Base-by-base conservation (phyloP, 257 asterid genomes). In the Nemophila menziesii region DNA sequence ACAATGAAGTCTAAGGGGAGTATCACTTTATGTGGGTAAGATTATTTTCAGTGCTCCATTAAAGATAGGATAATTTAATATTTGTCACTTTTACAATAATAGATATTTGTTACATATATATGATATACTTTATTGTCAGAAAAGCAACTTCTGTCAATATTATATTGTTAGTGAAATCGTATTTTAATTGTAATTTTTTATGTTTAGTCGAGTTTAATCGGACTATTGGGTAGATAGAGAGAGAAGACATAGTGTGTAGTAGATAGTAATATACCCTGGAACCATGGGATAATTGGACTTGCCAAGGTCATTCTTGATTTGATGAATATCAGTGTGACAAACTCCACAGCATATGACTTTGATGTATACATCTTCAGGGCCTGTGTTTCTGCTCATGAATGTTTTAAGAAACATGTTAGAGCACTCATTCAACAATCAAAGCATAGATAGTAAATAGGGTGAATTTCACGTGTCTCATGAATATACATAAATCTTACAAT, bases 241-340 rank as follows among this genome's bases (percentile, higher is more conserved):
- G 13, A 36, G 29, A 44, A 42, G 13, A 36, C 21, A 44, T n/a
- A 13, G 36, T 29, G 36, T 2, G 9, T n/a, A n/a, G n/a, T n/a
- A n/a, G n/a, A n/a, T n/a, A n/a, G n/a, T n/a, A 23, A 56, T 11
- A 39, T 87, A 87, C 97, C 97, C 97, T 1, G 97, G 97, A 61
- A 87, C 97, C 93, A 87, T 78, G 52, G 95, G 95, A 60, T 80
- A 87, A 39, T 73, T 80, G 66, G 95, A 87, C 90, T 73, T 80
- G 78, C 97, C 93, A 21, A 87, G 95, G 29, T 87, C 90, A 64
- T 87, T 87, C 54, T 87, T 87, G 49, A 68, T 14, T 67, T 87
- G 95, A 46, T 87, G 95, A 68, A 87, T 18, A 52, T 87, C 97
- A 2, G 77, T 69, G 52, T 87, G 97, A 59, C 97, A 87, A 54